Evolutionary conservation across 108 stramenopile species (phyloP).

Genomic region (Cyclostephanos invisitatus): DNA sequence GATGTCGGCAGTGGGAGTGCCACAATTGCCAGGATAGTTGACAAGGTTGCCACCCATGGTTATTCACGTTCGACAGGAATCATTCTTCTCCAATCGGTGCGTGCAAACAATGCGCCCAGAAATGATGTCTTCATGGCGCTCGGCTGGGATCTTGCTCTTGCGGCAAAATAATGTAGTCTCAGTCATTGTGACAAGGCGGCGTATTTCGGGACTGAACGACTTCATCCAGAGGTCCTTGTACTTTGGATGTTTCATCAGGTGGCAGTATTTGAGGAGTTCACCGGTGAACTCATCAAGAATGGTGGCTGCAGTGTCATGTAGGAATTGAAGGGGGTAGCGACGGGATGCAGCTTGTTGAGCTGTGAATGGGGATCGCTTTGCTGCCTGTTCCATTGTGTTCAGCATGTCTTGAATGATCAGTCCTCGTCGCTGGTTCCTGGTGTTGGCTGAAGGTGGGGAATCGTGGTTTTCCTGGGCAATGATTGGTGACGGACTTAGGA

Average conservation of each 20-base stretch:
- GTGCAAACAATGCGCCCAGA: constrained; percentile 30
- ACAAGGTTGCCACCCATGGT: constrained; percentile 42
- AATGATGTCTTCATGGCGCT: constrained; percentile 13
- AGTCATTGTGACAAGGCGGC: background rate
- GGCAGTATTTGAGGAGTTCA: constrained; percentile 15
- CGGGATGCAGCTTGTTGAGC: background rate
- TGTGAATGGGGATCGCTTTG: background rate
- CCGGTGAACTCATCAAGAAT: constrained; percentile 32
- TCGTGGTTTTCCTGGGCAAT: no score
- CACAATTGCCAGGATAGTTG: constrained; percentile 15
- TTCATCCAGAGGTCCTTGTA: background rate
- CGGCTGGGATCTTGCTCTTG: constrained; percentile 15
- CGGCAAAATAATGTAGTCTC: constrained; percentile 14
- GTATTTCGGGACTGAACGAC: background rate
- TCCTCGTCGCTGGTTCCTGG: no score
- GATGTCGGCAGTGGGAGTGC: constrained; percentile 43
- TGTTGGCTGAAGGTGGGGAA: no score
- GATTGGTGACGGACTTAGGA: no score
- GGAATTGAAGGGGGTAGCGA: background rate
- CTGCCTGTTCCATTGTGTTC: no score
- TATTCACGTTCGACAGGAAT: constrained; percentile 21
- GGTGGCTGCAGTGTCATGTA: background rate
- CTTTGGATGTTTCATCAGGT: constrained; percentile 23
- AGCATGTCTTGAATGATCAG: no score
- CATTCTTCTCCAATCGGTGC: constrained; percentile 23